phyloP scores from a whole-genome alignment of 106 monocot species.

The Vanilla planifolia region DNA sequence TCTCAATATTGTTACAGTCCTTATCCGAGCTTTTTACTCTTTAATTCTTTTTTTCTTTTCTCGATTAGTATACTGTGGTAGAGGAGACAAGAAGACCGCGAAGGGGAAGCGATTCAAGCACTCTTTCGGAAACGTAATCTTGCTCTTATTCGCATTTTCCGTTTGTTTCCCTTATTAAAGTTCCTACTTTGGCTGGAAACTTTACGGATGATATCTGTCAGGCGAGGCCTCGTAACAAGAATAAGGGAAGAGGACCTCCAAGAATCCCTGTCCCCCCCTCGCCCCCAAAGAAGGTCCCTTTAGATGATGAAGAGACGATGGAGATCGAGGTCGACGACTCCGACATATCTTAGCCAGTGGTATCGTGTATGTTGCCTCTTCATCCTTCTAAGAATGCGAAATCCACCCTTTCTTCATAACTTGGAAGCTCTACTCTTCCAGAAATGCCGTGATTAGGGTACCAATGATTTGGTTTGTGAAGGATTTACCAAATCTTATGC shows the following conservation, averaged over 20 bases:
- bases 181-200: neutral
- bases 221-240: conserved; percentile 90
- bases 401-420: neutral
- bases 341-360: conserved; percentile 31
- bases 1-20: neutral
- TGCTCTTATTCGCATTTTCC: neutral
- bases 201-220: conserved; percentile 7
- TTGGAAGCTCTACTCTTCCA: neutral
- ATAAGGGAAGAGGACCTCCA: conserved; percentile 82
- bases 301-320: conserved; percentile 69
- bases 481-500: neutral
- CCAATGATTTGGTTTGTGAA: neutral
- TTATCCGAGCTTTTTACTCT: neutral
- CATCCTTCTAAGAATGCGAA: neutral
- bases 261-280: conserved; percentile 45
- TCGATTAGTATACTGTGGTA: conserved; percentile 65
- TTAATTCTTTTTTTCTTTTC: neutral
- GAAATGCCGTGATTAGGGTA: neutral
- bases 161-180: neutral
- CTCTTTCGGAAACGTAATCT: conserved; percentile 84
- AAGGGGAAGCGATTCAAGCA: conserved; percentile 93
- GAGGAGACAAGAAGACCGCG: conserved; percentile 95
- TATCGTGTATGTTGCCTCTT: conserved; percentile 2
- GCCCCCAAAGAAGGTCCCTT: conserved; percentile 71
- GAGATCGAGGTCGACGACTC: conserved; percentile 75